Percentiles rank a stretch among this genome's conserved stretches.
Conservation (phyloP, 208 protist species). For the Acanthamoeba royreba region DNA sequence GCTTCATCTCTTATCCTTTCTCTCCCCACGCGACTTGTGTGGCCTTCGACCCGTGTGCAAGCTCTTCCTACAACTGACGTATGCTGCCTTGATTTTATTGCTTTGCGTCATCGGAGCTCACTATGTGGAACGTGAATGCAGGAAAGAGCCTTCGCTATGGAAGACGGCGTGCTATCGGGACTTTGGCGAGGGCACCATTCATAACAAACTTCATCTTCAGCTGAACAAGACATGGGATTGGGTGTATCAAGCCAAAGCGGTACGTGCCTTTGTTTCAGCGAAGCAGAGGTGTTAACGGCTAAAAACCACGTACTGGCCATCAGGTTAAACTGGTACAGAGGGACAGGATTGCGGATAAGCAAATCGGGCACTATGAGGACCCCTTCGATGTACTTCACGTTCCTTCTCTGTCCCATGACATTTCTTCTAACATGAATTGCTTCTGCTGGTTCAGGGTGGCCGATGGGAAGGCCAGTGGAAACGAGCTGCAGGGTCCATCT, state of each 20-base stretch:
- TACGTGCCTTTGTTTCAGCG: no score
- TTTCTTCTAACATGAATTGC: not conserved
- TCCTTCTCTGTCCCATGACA: not conserved
- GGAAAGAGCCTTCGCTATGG: not conserved
- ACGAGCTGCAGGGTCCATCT: not conserved
- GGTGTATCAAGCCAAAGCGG: not conserved
- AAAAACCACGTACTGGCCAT: no score
- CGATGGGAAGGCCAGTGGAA: not conserved
- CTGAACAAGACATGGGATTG: slow-evolving; percentile 1
- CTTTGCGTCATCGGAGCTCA: no score
- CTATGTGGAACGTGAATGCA: no score
- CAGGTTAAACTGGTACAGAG: not conserved
- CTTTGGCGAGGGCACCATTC: not conserved
- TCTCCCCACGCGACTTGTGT: not conserved
- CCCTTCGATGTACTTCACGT: not conserved
- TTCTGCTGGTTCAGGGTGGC: not conserved
- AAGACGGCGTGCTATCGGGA: not conserved
- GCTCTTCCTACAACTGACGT: not conserved
- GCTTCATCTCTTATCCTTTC: slow-evolving; percentile 23
- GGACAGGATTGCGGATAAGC: not conserved
- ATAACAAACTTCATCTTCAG: not conserved
- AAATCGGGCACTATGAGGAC: not conserved
- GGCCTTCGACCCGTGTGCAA: not conserved
- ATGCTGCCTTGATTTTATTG: not conserved
- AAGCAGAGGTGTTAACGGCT: no score